Conservation (phyloP, 345 rosid genomes). For the Geranium rotundifolium region DNA sequence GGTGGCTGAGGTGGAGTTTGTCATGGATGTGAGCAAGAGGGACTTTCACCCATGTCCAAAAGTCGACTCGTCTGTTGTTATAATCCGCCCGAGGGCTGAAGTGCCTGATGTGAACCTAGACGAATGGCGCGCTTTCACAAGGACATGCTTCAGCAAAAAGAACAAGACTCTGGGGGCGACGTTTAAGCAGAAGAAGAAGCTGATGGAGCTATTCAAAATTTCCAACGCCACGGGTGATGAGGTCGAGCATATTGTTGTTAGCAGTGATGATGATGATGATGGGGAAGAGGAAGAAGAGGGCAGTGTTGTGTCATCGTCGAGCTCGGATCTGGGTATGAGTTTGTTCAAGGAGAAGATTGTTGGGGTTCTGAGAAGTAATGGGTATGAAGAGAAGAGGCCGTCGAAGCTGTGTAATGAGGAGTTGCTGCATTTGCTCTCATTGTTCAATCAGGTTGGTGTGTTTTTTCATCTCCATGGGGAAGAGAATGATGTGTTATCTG, state of each 20-base stretch:
- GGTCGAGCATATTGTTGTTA: conserved; percentile 9
- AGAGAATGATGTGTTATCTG: conserved; percentile 12
- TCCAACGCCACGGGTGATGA: conserved; percentile 12
- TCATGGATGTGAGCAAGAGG: conserved; percentile 88
- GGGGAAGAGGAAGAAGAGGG: conserved; percentile 13
- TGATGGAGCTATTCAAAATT: conserved; percentile 41
- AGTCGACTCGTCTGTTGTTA: conserved; percentile 79
- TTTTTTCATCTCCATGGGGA: conserved; percentile 34
- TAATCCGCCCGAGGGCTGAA: conserved; percentile 59
- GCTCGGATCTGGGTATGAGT: conserved; percentile 29
- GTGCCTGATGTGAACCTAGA: conserved; percentile 43
- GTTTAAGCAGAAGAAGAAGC: conserved; percentile 86
- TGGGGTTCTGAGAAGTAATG: conserved; percentile 31
- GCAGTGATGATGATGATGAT: conserved; percentile 7
- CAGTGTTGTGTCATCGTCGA: background rate
- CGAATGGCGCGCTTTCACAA: conserved; percentile 77
- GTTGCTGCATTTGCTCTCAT: conserved; percentile 48
- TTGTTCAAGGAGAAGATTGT: conserved; percentile 46
- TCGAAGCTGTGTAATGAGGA: conserved; percentile 54
- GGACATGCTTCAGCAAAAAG: conserved; percentile 68
- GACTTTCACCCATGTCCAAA: conserved; percentile 80
- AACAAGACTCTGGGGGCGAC: conserved; percentile 81
- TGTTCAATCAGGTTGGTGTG: conserved; percentile 59
- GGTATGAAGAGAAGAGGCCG: conserved; percentile 72
- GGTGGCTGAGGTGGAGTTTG: conserved; percentile 62